Evolutionary conservation across 768 basidiomycete species (phyloP), one percentile per base, ranked within the genome.

Genomic region (Crucibulum laeve): DNA sequence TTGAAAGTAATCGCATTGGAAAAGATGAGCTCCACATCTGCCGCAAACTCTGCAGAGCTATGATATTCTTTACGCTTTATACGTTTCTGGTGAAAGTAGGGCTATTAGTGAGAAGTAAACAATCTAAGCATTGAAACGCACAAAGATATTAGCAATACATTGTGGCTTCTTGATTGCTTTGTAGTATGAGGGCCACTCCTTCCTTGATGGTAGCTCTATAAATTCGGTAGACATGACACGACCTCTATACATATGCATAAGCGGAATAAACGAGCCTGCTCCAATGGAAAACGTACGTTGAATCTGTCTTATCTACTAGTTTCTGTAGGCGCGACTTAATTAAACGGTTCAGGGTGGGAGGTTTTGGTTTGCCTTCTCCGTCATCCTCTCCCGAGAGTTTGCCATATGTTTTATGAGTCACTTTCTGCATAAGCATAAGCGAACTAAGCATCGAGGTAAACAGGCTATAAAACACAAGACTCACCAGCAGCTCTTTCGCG

Each of bases 1-100:
- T 97, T 97, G 66, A 93, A 97, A 45, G 76, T 64, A 59, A 90
- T 71, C 7, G 92, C 94, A 58, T 97, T 97, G 5, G 80, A 77
- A 64, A 93, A 95, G 19, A 97, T 86, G 32, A 93, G 75, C 53
- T 93, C 90, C 11, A 94, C 85, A 46, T 97, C 94, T 6, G 78
- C 79, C 34, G 85, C 84, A 55, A 94, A 95, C 19, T 86, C 83
- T 3, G 74, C 69, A 4, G 77, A 66, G 2, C 71, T 76, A 17
- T 58, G 54, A 57, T 95, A 97, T 51, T 87, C 83, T 58, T 91
- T 87, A 44, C 79, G 79, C 56, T 89, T 84, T 50, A 95, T 68
- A 38, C 78, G 80, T 78, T 82, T 84, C 93, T 97, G 52, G 22
- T 24, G 15, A 19, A 13, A 50, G 19, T n/a, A 30, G 50, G 4